These are phyloP conservation scores for Pyrenopolyporus hunteri DNA, from an alignment of 495 filamentous ascomycete genomes.

Conservation along the genomic window DNA sequence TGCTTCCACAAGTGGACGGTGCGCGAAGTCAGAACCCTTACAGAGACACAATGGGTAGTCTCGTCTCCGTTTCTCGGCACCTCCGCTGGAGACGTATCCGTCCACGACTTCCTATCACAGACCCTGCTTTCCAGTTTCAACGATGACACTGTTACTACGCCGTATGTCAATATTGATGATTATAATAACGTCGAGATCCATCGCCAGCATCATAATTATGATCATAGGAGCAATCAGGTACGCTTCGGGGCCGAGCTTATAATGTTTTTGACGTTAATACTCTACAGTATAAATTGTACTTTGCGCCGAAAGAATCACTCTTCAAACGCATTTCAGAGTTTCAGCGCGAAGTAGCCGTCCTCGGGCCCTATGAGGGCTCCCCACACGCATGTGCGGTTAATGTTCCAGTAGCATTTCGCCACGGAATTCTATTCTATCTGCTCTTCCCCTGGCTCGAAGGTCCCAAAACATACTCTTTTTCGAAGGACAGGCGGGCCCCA, in stretches of 20 bases:
- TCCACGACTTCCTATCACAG: constrained; percentile 7
- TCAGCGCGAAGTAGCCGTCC: constrained; percentile 21
- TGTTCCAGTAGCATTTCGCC: constrained; percentile 25
- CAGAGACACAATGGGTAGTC: constrained; percentile 19
- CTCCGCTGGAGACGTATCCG: background rate
- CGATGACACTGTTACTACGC: background rate
- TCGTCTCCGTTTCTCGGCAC: constrained; percentile 13
- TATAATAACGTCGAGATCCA: constrained; percentile 22
- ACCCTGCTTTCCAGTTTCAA: constrained; percentile 7
- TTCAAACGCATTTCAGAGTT: constrained; percentile 9
- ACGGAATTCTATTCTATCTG: constrained; percentile 26
- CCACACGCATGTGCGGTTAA: constrained; percentile 9
- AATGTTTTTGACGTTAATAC: background rate
- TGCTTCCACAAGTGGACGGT: constrained; percentile 18
- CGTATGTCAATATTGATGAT: background rate
- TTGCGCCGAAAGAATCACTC: constrained; percentile 17
- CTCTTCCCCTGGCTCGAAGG: constrained; percentile 40
- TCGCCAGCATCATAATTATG: constrained; percentile 14
- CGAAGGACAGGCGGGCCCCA: constrained; percentile 24
- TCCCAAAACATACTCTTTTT: constrained; percentile 24
- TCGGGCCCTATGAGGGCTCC: constrained; percentile 3
- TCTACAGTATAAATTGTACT: constrained; percentile 9
- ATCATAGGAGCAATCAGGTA: constrained; percentile 6
- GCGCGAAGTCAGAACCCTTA: constrained; percentile 10
- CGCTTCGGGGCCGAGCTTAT: background rate